phyloP scores from a whole-genome alignment of 1,284 basidiomycete genomes.

The Anthracocystis panici-leucophaei region DNA sequence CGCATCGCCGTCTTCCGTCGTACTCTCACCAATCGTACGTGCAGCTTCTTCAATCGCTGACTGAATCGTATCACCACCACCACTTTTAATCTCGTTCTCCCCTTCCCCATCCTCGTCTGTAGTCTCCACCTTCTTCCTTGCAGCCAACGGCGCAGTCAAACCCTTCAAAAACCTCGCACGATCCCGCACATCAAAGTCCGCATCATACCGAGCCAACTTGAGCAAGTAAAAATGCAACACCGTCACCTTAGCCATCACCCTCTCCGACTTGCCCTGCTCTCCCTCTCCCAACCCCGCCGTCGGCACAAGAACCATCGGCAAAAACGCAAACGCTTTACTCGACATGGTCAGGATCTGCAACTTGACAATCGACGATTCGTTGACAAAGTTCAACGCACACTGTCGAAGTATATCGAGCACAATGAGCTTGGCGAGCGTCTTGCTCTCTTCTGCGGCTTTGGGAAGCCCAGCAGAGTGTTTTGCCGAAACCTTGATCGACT shows the following conservation, averaged over 20 bases:
- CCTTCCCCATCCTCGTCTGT: background rate
- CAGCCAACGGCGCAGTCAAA: conserved; percentile 44
- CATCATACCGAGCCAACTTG: conserved; percentile 58
- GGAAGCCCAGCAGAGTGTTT: background rate
- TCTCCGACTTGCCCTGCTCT: conserved; percentile 24
- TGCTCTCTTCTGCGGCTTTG: background rate
- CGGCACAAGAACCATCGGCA: conserved; percentile 21
- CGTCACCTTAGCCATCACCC: conserved; percentile 26
- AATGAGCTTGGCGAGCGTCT: conserved; percentile 58
- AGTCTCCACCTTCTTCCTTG: background rate
- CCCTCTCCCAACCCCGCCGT: conserved; percentile 15
- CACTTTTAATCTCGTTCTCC: background rate
- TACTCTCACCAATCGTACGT: conserved; percentile 23
- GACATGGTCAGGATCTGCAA: conserved; percentile 61
- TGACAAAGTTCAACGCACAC: conserved; percentile 59
- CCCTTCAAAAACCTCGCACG: conserved; percentile 62
- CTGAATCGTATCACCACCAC: conserved; percentile 22
- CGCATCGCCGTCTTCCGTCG: conserved; percentile 35
- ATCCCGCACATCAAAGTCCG: conserved; percentile 61
- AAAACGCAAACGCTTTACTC: conserved; percentile 54
- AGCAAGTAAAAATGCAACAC: conserved; percentile 56
- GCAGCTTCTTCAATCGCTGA: conserved; percentile 21
- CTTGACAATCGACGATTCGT: conserved; percentile 54
- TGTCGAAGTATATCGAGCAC: conserved; percentile 64
- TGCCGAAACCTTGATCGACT: conserved; percentile 17